Evolutionary conservation across 73 alveolate genomes (phyloP).

Genomic region (Blepharisma japonicum): DNA sequence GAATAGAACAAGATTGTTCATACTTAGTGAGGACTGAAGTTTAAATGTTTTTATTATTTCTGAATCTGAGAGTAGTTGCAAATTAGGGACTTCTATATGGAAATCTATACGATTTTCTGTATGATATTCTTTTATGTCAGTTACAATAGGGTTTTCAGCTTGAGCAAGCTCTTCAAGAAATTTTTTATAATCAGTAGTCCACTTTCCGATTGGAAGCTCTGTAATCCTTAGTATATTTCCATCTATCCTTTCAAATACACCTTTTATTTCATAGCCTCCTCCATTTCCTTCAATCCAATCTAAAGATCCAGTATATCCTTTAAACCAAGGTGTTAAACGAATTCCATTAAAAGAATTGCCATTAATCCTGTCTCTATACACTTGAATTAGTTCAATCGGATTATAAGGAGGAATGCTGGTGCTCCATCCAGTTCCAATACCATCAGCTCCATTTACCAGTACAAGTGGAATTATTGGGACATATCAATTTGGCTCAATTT

Average conservation of each 20-base stretch:
- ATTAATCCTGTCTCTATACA: not conserved
- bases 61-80: constrained; percentile 41
- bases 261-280: constrained; percentile 72
- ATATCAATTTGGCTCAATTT: constrained; percentile 94
- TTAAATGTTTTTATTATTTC: constrained; percentile 76
- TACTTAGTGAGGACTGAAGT: constrained; percentile 61
- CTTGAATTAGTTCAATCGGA: constrained; percentile 70
- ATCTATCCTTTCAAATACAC: constrained; percentile 38
- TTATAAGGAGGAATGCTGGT: constrained; percentile 90
- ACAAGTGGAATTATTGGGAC: constrained; percentile 94
- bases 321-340: not conserved
- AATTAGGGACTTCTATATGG: constrained; percentile 57
- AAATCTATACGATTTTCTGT: constrained; percentile 85
- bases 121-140: constrained; percentile 93
- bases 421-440: constrained; percentile 99
- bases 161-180: constrained; percentile 71
- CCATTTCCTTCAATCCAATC: not conserved
- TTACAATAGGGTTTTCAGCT: constrained; percentile 73
- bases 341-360: not conserved
- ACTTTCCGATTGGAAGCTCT: constrained; percentile 84
- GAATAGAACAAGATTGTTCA: constrained; percentile 86
- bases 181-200: constrained; percentile 82
- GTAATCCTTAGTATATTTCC: constrained; percentile 56
- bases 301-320: not conserved
- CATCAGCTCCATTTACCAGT: constrained; percentile 98